These are phyloP conservation scores for Euphorbia tirucalli DNA, from an alignment of 345 rosid genomes.

Conservation along the genomic window DNA sequence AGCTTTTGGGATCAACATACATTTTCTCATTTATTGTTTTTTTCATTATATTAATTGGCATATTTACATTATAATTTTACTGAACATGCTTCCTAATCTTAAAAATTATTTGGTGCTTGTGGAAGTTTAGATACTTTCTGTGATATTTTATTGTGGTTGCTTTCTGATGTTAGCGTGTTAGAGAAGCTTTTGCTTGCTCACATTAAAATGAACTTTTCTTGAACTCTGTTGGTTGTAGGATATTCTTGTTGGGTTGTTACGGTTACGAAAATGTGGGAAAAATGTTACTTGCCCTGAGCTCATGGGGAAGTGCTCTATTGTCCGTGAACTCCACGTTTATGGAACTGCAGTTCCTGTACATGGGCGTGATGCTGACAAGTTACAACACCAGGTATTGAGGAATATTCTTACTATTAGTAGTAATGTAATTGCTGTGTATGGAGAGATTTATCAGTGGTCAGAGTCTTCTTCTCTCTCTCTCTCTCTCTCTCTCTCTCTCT, in stretches of 20 bases:
- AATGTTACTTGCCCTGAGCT: constrained; percentile 93
- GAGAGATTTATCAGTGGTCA: background rate
- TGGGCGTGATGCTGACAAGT: constrained; percentile 89
- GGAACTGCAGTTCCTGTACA: constrained; percentile 99
- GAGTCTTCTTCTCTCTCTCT: too few relatives aligned
- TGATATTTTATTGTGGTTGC: background rate
- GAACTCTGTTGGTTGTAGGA: constrained; percentile 52
- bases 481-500: too few relatives aligned
- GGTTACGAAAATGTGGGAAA: constrained; percentile 80
- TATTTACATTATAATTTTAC: background rate
- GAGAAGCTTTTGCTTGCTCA: constrained; percentile 6
- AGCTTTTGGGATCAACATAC: background rate
- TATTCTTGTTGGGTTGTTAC: constrained; percentile 91
- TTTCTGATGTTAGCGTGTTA: background rate
- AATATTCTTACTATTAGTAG: background rate
- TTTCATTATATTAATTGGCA: background rate
- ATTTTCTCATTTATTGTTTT: background rate
- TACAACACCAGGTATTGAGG: constrained; percentile 87
- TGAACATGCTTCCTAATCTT: background rate
- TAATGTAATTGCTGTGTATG: background rate
- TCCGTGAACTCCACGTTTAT: constrained; percentile 99
- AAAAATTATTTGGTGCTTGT: too few relatives aligned
- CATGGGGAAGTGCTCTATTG: constrained; percentile 80
- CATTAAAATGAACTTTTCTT: background rate
- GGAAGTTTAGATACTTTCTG: too few relatives aligned